Evolutionary conservation across 768 basidiomycete species (phyloP), one percentile per base, ranked within the genome.

Genomic region (Antrodiella citrinella): DNA sequence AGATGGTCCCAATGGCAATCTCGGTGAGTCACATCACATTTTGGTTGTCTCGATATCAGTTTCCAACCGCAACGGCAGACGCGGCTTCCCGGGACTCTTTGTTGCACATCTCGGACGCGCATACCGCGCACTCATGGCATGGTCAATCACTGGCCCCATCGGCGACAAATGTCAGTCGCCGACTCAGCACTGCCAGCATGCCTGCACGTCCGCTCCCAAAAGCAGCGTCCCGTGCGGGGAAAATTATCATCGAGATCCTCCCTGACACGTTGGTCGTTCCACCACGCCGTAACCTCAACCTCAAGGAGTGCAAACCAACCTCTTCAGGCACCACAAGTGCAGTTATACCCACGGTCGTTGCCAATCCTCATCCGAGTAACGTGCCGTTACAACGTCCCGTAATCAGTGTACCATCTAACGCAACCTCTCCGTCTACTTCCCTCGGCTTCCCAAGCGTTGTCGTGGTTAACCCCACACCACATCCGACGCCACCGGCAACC

Each of bases 401-500:
- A 7, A 46, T 61, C 3, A 59, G 60, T 51, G 47, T 62, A 23
- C 64, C 54, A 18, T 15, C 64, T 35, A 56, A 53, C 46, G 54
- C 58, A 35, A 50, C 59, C 20, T 47, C 65, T 18, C 54, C 65
- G 1, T 20, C 57, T 3, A 20, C 58, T 1, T 57, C 64, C 22
- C 57, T 52, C 53, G 65, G 48, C 58, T 70, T 76, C 25, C 82
- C 82, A 12, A 71, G 74, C 22, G 73, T 90, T 4, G 75, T 87
- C 13, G 74, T 90, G 19, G 80, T 88, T 7, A 81, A 84, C 56
- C 84, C 86, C 15, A 88, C 86, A 0, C 86, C 86, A 2, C 83
- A 82, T 55, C 84, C 82, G 1, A 90, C 88, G 1, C 86, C 88
- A 4, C 88, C 87, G 2, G 75, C 80, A 1, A 86, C 85, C 1